phyloP scores from a whole-genome alignment of 495 filamentous ascomycete species.

The Penicillium simplicissimum region DNA sequence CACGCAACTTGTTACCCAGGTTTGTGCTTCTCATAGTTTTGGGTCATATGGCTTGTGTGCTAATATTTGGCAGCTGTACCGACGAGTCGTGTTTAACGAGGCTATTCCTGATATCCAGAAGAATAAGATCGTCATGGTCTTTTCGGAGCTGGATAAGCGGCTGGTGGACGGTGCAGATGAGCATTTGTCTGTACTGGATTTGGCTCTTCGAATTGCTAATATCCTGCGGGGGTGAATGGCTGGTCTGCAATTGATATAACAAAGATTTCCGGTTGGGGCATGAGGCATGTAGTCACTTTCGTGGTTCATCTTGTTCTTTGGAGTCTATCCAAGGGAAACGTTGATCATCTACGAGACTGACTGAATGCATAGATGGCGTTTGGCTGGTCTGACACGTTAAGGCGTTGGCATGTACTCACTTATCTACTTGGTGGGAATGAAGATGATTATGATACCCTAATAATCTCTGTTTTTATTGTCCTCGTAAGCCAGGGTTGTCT shows the following conservation, averaged over 20 bases:
- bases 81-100: slow-evolving; percentile 80
- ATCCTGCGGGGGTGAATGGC: slow-evolving; percentile 55
- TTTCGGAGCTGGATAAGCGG: slow-evolving; percentile 92
- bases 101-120: slow-evolving; percentile 79
- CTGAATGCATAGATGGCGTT: slow-evolving; percentile 4
- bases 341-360: neutral
- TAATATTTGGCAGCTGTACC: slow-evolving; percentile 65
- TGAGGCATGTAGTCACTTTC: slow-evolving; percentile 2
- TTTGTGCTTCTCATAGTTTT: slow-evolving; percentile 35
- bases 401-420: slow-evolving; percentile 26
- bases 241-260: neutral
- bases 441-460: slow-evolving; percentile 31
- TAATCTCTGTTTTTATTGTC: too few relatives aligned
- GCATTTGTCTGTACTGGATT: slow-evolving; percentile 84
- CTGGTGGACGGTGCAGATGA: slow-evolving; percentile 98
- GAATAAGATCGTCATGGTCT: slow-evolving; percentile 83
- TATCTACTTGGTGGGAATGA: slow-evolving; percentile 15
- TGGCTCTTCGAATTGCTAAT: slow-evolving; percentile 75
- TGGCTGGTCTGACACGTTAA: slow-evolving; percentile 9
- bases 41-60: slow-evolving; percentile 1
- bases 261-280: neutral
- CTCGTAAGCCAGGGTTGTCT: too few relatives aligned
- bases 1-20: slow-evolving; percentile 80
- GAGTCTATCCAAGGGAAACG: too few relatives aligned
- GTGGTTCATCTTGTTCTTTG: too few relatives aligned